Evolutionary conservation across 1,284 basidiomycete species (phyloP).

Genomic region (Sporisorium scitamineum): DNA sequence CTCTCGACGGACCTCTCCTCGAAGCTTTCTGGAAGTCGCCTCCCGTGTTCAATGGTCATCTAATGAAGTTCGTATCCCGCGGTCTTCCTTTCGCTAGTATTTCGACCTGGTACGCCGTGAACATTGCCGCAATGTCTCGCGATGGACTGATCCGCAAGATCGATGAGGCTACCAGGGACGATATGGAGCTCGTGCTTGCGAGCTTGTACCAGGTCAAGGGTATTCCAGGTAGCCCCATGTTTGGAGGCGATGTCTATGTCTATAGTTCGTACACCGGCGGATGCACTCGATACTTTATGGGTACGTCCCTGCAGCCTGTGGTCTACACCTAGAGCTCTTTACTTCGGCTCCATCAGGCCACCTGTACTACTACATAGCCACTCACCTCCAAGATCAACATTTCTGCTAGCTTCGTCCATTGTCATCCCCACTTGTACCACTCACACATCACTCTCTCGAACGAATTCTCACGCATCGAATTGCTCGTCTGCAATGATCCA

Average conservation of each 20-base stretch:
- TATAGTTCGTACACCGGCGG: not conserved
- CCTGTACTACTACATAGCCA: no score
- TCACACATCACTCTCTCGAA: no score
- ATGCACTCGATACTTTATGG: no score
- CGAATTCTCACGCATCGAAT: no score
- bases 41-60: not conserved
- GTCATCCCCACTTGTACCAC: no score
- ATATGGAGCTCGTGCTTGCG: not conserved
- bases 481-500: no score
- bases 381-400: no score
- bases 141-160: not conserved
- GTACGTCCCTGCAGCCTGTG: no score
- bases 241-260: not conserved
- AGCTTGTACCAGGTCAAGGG: conserved; percentile 6
- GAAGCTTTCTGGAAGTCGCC: not conserved
- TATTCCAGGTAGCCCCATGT: not conserved
- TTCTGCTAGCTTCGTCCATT: no score
- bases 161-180: not conserved
- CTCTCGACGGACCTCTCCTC: not conserved
- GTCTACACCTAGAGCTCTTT: no score
- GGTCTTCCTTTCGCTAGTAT: not conserved
- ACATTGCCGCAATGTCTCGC: not conserved
- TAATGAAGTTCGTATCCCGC: not conserved
- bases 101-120: not conserved
- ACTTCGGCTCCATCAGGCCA: no score